Base-by-base conservation (phyloP, 2,329 filamentous ascomycete species). In the Epichloe baconii region DNA sequence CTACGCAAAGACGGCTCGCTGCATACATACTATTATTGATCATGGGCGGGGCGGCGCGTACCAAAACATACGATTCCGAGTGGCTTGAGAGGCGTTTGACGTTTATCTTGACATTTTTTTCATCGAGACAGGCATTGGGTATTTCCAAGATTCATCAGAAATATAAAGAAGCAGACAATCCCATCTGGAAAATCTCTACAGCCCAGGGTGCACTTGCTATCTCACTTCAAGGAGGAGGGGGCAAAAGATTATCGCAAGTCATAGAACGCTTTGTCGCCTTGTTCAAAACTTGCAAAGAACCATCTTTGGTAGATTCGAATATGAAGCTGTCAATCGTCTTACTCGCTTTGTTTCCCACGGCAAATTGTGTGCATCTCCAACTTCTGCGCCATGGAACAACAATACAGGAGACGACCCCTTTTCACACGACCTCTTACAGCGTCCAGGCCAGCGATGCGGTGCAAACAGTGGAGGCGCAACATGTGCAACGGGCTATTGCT, bases 401-500 rank as follows among this genome's bases (percentile, higher is more conserved):
- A 23, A 17, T 35, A 31, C 45, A 17, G 6, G 19, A 47, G 14
- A 26, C 45, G n/a, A n/a, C 12, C 6, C 45, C 8, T 47, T 26
- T 26, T 15, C 26, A 17, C 14, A 47, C 35, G 14, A 38, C 15
- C 11, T 47, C 12, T 17, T 12, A 4, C 38, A 31, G 35, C 45
- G 45, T 26, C 19, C 26, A 35, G 42, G 35, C 17, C 35, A 35
- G 12, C 46, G 50, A 44, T 52, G 50, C 19, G 50, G 50, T 7
- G 19, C 31, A 10, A 31, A 12, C 34, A n/a, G 41, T 2, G 47
- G 26, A 10, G 23, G 38, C n/a, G 5, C 7, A 26, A 57, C 62
- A 5, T 73, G 71, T 43, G 53, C 55, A 3, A 49, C 53, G 1
- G 62, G 59, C 5, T 63, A 71, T 31, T 73, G 71, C 49, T 73